Conservation (phyloP, 768 basidiomycete species). For the Tylopilus felleus region DNA sequence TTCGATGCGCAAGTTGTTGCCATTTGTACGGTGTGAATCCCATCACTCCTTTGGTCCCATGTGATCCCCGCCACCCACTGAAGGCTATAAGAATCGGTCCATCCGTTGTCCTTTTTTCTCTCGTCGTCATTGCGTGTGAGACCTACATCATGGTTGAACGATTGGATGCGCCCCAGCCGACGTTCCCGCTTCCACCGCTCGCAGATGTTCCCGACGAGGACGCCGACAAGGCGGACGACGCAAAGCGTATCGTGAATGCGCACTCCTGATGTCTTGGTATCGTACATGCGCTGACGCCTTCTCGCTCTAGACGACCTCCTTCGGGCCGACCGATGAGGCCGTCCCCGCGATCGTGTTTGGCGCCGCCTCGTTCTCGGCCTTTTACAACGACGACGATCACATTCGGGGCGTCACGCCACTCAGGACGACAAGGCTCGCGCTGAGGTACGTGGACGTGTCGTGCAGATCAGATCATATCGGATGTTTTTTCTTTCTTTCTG, state of each 20-base stretch:
- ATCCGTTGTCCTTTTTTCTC: not conserved
- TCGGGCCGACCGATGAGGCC: conserved; percentile 29
- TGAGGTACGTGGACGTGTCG: conserved; percentile 48
- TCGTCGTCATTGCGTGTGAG: not conserved
- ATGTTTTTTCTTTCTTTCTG: too few species aligned
- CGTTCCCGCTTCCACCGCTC: conserved; percentile 37
- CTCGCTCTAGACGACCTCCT: conserved; percentile 23
- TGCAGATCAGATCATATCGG: not conserved
- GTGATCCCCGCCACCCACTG: not conserved
- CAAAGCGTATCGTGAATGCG: conserved; percentile 33
- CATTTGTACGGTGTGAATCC: conserved; percentile 1
- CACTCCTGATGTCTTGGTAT: not conserved
- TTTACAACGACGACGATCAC: conserved; percentile 63
- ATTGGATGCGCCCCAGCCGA: conserved; percentile 41
- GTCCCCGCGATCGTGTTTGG: conserved; percentile 63
- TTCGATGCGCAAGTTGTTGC: not conserved
- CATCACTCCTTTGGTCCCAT: not conserved
- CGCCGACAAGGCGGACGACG: conserved; percentile 38
- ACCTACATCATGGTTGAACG: conserved; percentile 36
- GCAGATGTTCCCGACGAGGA: conserved; percentile 40
- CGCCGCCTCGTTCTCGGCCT: conserved; percentile 62
- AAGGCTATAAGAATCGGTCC: not conserved
- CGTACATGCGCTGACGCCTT: conserved; percentile 5
- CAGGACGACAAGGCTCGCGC: conserved; percentile 67
- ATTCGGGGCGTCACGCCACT: conserved; percentile 55